Conservation (phyloP, 2,329 filamentous ascomycete species). For the Diaporthe longicolla region DNA sequence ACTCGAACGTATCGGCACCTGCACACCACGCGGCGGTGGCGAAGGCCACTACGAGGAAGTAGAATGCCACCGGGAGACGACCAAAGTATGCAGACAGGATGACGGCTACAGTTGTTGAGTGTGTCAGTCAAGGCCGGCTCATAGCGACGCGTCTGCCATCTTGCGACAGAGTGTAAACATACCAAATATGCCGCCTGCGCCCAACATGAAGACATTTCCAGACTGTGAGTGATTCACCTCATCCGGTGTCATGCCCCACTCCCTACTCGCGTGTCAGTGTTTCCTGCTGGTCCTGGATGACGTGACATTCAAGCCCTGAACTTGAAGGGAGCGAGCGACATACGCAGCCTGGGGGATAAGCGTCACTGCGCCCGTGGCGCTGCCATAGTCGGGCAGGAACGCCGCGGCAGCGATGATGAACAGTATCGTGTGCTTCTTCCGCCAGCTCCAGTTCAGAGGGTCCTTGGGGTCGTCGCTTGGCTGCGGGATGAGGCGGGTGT, state of each 20-base stretch:
- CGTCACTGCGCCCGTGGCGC: conserved; percentile 59
- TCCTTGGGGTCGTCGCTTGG: conserved; percentile 65
- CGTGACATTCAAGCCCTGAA: too few relatives aligned
- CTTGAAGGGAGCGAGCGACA: conserved; percentile 37
- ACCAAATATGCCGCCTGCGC: conserved; percentile 58
- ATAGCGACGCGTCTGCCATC: background rate
- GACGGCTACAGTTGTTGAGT: conserved; percentile 49
- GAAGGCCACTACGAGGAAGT: conserved; percentile 54
- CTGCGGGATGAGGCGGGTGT: conserved; percentile 67
- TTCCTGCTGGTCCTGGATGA: too few relatives aligned
- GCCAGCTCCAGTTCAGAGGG: conserved; percentile 66
- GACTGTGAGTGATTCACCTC: conserved; percentile 66
- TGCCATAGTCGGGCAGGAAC: conserved; percentile 65
- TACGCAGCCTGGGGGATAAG: conserved; percentile 59
- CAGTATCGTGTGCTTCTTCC: conserved; percentile 64
- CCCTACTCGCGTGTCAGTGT: conserved; percentile 45
- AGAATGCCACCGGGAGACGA: conserved; percentile 60
- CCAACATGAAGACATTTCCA: conserved; percentile 66
- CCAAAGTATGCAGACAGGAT: conserved; percentile 59
- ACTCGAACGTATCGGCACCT: conserved; percentile 59
- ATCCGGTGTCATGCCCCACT: conserved; percentile 64
- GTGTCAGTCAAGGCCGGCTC: conserved; percentile 4
- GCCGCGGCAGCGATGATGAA: conserved; percentile 62
- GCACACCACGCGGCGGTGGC: conserved; percentile 61
- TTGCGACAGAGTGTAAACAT: conserved; percentile 35